Evolutionary conservation across 2,329 filamentous ascomycete species (phyloP).

Genomic region (Lachnellula arida): DNA sequence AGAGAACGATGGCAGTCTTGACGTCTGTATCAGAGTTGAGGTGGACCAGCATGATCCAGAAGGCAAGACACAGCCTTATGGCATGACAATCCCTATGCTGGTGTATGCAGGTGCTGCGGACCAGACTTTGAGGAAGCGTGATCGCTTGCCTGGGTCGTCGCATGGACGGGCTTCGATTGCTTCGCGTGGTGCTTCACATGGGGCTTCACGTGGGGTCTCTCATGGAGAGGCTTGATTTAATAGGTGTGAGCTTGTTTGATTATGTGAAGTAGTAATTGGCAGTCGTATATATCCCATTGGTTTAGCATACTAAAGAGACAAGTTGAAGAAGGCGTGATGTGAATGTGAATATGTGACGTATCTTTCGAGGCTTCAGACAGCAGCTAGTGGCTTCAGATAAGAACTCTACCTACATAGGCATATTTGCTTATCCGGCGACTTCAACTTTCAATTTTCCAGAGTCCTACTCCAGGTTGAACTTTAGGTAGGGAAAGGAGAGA

Average conservation of each 20-base stretch:
- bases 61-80: constrained; percentile 77
- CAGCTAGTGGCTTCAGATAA: too few relatives aligned
- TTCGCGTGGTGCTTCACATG: too few relatives aligned
- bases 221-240: neutral
- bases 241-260: neutral
- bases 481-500: too few relatives aligned
- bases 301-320: neutral
- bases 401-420: too few relatives aligned
- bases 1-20: constrained; percentile 58
- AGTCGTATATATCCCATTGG: neutral
- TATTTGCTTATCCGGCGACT: too few relatives aligned
- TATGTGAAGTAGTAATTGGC: neutral
- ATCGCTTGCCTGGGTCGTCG: neutral
- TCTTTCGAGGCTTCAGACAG: too few relatives aligned
- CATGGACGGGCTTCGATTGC: too few relatives aligned
- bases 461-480: too few relatives aligned
- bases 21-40: constrained; percentile 83
- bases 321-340: too few relatives aligned
- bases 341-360: too few relatives aligned
- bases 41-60: constrained; percentile 76
- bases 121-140: constrained; percentile 15
- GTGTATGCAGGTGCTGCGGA: constrained; percentile 20
- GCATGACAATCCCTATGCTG: constrained; percentile 68
- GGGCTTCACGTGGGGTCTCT: neutral
- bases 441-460: too few relatives aligned